Evolutionary conservation across 768 basidiomycete species (phyloP).

Genomic region (Lenzites betulinus): DNA sequence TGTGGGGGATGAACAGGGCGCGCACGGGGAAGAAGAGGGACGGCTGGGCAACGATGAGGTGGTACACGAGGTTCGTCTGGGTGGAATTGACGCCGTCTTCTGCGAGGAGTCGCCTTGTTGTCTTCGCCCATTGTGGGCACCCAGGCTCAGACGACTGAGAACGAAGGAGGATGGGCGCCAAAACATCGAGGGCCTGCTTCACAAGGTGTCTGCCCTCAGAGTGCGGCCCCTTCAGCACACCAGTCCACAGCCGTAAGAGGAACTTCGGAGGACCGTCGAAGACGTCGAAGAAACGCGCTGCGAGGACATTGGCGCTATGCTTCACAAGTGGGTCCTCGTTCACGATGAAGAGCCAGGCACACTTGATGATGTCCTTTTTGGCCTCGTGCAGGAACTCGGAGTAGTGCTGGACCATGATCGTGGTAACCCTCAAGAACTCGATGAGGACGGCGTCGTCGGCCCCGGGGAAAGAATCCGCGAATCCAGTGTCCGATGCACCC

Average conservation of each 20-base stretch:
- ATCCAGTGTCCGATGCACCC: slow-evolving; percentile 45
- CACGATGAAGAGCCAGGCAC: slow-evolving; percentile 87
- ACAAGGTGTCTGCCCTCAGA: slow-evolving; percentile 77
- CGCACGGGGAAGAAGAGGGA: slow-evolving; percentile 92
- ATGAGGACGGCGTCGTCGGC: slow-evolving; percentile 87
- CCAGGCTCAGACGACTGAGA: slow-evolving; percentile 58
- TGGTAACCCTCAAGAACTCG: slow-evolving; percentile 88
- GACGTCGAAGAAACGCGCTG: slow-evolving; percentile 88
- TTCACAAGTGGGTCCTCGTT: slow-evolving; percentile 90
- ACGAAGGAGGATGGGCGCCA: slow-evolving; percentile 79
- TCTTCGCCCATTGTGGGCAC: slow-evolving; percentile 79
- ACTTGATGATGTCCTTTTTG: slow-evolving; percentile 91
- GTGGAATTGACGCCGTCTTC: slow-evolving; percentile 80
- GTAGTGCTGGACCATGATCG: slow-evolving; percentile 84
- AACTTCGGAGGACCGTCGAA: slow-evolving; percentile 92
- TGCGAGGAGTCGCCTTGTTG: slow-evolving; percentile 78
- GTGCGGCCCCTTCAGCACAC: slow-evolving; percentile 78
- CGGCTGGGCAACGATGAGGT: slow-evolving; percentile 89
- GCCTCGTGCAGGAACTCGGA: slow-evolving; percentile 76
- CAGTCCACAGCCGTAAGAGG: slow-evolving; percentile 87
- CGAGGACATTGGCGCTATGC: slow-evolving; percentile 87
- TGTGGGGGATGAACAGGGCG: slow-evolving; percentile 89
- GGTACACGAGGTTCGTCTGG: slow-evolving; percentile 82
- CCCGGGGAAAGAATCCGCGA: slow-evolving; percentile 42
- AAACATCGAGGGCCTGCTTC: slow-evolving; percentile 82